Conservation (phyloP, 2,329 filamentous ascomycete species). For the Purpureocillium lavendulum region DNA sequence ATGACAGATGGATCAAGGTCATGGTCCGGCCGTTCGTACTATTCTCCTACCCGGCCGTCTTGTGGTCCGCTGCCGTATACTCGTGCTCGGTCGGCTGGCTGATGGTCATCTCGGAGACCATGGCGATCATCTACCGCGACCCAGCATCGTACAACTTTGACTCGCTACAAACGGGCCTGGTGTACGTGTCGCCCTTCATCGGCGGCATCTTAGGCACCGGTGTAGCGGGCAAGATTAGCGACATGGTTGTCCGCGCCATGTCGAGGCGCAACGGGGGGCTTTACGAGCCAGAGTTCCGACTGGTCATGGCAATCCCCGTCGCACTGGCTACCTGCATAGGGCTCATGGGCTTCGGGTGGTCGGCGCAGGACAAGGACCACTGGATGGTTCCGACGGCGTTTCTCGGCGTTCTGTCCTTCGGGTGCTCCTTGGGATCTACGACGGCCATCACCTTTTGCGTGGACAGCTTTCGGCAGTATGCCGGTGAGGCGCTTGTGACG, state of each 20-base stretch:
- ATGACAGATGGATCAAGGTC: constrained; percentile 73
- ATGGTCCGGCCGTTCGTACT: constrained; percentile 76
- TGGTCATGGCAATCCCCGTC: constrained; percentile 81
- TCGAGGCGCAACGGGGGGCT: constrained; percentile 80
- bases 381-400: constrained; percentile 94
- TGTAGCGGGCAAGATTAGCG: constrained; percentile 80
- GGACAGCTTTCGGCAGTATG: constrained; percentile 87
- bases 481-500: constrained; percentile 87
- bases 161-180: constrained; percentile 69
- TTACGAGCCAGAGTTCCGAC: constrained; percentile 89
- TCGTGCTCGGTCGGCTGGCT: constrained; percentile 88
- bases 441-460: constrained; percentile 92
- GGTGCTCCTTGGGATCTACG: constrained; percentile 81
- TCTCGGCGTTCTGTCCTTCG: constrained; percentile 87
- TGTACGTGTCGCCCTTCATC: constrained; percentile 86
- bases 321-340: constrained; percentile 71
- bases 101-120: constrained; percentile 85
- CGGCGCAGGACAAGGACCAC: constrained; percentile 59
- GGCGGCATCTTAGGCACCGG: constrained; percentile 86
- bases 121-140: constrained; percentile 70
- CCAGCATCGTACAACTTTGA: constrained; percentile 69
- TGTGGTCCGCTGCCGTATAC: constrained; percentile 84
- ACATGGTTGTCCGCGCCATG: constrained; percentile 77
- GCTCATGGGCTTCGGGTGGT: constrained; percentile 94
- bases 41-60: constrained; percentile 76